Conservation (phyloP, 2,329 filamentous ascomycete species). For the Fusarium brevicatenulatum region DNA sequence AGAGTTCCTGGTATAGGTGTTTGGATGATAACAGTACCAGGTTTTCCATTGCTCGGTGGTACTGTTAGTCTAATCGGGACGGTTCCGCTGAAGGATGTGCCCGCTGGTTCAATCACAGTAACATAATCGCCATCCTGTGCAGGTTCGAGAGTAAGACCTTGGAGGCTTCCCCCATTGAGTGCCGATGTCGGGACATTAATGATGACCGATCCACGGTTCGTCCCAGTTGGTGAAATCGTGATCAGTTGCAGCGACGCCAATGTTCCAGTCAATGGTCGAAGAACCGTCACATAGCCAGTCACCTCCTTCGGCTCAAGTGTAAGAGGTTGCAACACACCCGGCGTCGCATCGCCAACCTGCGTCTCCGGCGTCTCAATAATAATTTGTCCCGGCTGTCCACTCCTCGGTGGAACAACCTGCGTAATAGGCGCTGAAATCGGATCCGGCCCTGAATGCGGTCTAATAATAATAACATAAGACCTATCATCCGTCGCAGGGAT, state of each 20-base stretch:
- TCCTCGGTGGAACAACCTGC: conserved; percentile 18
- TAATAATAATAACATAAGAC: conserved; percentile 35
- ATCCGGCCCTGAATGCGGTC: conserved; percentile 27
- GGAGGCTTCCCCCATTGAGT: neutral
- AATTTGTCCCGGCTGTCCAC: conserved; percentile 21
- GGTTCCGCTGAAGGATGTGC: neutral
- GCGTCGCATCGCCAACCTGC: neutral
- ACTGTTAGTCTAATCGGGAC: conserved; percentile 20
- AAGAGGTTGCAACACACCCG: conserved; percentile 7
- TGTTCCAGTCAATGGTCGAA: conserved; percentile 17
- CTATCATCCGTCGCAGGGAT: conserved; percentile 32
- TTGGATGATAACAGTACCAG: conserved; percentile 38
- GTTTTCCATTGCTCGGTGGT: conserved; percentile 11
- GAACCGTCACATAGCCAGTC: conserved; percentile 30
- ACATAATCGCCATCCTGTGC: conserved; percentile 18
- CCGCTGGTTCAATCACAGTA: conserved; percentile 28
- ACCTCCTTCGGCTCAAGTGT: conserved; percentile 18
- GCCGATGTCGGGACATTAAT: conserved; percentile 24
- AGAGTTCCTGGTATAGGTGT: conserved; percentile 9
- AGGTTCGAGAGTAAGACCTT: conserved; percentile 21
- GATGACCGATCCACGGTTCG: conserved; percentile 30
- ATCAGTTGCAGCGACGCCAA: conserved; percentile 3
- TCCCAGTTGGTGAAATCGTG: conserved; percentile 31
- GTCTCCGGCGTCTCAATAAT: conserved; percentile 41
- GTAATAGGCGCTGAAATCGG: conserved; percentile 31